phyloP scores from a whole-genome alignment of 768 basidiomycete genomes.

The Pleurotus platypus region DNA sequence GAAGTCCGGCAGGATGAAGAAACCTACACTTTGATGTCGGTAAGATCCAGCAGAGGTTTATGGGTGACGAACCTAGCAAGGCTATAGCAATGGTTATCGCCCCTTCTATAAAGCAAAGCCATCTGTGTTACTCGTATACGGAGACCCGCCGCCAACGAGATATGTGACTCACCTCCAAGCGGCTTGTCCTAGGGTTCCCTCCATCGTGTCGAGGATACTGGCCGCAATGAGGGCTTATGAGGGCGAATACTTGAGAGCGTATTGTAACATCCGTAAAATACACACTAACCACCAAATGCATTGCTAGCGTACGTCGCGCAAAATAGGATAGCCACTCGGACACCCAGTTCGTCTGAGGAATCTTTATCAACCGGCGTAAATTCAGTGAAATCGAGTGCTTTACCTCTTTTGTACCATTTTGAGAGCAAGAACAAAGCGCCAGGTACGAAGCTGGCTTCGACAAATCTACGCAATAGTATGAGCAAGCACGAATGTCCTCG shows the following conservation, averaged over 20 bases:
- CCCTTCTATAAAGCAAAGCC: slow-evolving; percentile 21
- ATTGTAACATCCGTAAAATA: slow-evolving; percentile 36
- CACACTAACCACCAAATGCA: slow-evolving; percentile 48
- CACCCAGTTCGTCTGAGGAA: slow-evolving; percentile 10
- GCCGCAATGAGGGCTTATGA: slow-evolving; percentile 1
- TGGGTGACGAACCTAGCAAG: neutral
- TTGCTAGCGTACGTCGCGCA: slow-evolving; percentile 51
- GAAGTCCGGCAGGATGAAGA: slow-evolving; percentile 36
- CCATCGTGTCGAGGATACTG: slow-evolving; percentile 28
- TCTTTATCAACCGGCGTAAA: slow-evolving; percentile 11
- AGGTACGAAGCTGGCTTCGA: slow-evolving; percentile 41
- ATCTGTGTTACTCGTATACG: slow-evolving; percentile 17
- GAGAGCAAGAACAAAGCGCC: slow-evolving; percentile 29
- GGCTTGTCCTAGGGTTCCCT: slow-evolving; percentile 42
- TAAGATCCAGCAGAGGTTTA: neutral
- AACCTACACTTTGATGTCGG: slow-evolving; percentile 15
- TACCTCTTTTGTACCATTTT: slow-evolving; percentile 35
- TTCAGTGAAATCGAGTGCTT: slow-evolving; percentile 26
- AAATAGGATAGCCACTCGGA: slow-evolving; percentile 38
- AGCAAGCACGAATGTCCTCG: neutral
- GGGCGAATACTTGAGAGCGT: neutral
- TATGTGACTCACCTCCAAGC: slow-evolving; percentile 43
- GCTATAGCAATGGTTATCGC: slow-evolving; percentile 4
- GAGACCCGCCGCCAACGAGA: neutral
- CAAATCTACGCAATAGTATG: slow-evolving; percentile 22